Evolutionary conservation across 2,329 filamentous ascomycete genomes (phyloP).

Genomic region (Lizonia empirigonia): DNA sequence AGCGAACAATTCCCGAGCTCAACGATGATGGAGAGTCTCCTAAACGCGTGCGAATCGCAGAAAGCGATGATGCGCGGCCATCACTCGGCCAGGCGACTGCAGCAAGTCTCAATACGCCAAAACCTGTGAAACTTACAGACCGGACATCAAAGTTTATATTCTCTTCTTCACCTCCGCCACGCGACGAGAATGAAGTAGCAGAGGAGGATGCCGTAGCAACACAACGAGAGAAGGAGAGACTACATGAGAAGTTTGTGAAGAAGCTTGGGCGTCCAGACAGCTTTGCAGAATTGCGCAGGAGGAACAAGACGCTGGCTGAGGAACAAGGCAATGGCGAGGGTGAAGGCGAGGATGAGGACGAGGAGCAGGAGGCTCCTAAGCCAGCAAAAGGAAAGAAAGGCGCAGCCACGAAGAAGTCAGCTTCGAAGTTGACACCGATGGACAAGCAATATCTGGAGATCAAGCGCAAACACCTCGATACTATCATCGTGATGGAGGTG

Average conservation of each 20-base stretch:
- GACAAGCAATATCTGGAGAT: constrained; percentile 93
- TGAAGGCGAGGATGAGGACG: constrained; percentile 62
- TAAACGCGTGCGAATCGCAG: constrained; percentile 46
- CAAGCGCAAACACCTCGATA: constrained; percentile 88
- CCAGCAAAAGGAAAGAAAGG: constrained; percentile 57
- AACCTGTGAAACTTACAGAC: constrained; percentile 48
- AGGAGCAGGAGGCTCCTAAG: constrained; percentile 60
- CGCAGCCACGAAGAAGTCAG: constrained; percentile 68
- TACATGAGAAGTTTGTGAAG: constrained; percentile 86
- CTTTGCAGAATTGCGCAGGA: constrained; percentile 68
- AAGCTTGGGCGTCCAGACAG: constrained; percentile 88
- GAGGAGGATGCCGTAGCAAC: constrained; percentile 58
- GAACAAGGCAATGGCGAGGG: constrained; percentile 59
- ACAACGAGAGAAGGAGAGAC: constrained; percentile 66
- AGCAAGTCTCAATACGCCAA: constrained; percentile 34
- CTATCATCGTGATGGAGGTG: constrained; percentile 88
- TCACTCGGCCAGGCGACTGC: constrained; percentile 32
- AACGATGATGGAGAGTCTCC: constrained; percentile 47
- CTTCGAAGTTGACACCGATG: constrained; percentile 90
- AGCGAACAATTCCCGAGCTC: constrained; percentile 47
- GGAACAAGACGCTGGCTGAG: constrained; percentile 61
- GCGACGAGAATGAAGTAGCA: constrained; percentile 45
- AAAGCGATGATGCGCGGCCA: constrained; percentile 26
- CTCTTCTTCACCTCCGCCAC: constrained; percentile 54
- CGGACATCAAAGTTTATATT: constrained; percentile 66